Conservation (phyloP, 2,329 filamentous ascomycete genomes). For the Dactylellina drechsleri region DNA sequence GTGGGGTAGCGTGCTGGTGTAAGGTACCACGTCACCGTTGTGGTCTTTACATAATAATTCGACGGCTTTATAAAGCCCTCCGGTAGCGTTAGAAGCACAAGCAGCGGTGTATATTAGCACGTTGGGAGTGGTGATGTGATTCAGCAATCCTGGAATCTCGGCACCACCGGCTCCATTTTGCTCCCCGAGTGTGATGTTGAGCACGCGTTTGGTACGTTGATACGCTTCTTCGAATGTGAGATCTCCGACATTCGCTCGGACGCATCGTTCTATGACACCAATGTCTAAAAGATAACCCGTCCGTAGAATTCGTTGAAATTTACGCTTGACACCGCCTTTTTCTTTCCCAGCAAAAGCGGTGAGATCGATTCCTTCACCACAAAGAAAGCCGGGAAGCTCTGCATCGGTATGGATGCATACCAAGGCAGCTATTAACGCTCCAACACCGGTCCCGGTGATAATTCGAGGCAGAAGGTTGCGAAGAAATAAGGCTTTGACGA, state of each 20-base stretch:
- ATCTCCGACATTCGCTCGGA: conserved; percentile 85
- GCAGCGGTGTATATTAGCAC: conserved; percentile 86
- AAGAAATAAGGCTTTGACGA: conserved; percentile 85
- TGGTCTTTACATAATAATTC: conserved; percentile 82
- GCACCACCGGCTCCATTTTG: conserved; percentile 71
- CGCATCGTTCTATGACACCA: conserved; percentile 81
- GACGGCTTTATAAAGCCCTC: conserved; percentile 73
- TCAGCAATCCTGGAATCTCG: conserved; percentile 84
- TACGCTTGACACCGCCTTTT: conserved; percentile 64
- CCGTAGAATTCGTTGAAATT: conserved; percentile 74
- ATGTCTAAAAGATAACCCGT: conserved; percentile 88
- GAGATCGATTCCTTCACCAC: conserved; percentile 82
- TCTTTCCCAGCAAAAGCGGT: conserved; percentile 73
- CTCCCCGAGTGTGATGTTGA: conserved; percentile 86
- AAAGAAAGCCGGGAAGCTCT: conserved; percentile 79
- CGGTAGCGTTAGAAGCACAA: conserved; percentile 76
- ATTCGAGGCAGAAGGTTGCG: conserved; percentile 85
- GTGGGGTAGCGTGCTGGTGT: conserved; percentile 73
- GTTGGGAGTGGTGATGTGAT: conserved; percentile 92
- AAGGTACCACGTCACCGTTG: conserved; percentile 76
- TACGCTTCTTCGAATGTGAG: conserved; percentile 95
- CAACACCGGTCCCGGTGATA: conserved; percentile 89
- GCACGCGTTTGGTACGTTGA: conserved; percentile 80
- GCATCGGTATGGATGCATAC: conserved; percentile 88
- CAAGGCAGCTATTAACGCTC: conserved; percentile 86